These are phyloP conservation scores for Candida freyschussii DNA, from an alignment of 1,139 yeast genomes.

Conservation along the genomic window DNA sequence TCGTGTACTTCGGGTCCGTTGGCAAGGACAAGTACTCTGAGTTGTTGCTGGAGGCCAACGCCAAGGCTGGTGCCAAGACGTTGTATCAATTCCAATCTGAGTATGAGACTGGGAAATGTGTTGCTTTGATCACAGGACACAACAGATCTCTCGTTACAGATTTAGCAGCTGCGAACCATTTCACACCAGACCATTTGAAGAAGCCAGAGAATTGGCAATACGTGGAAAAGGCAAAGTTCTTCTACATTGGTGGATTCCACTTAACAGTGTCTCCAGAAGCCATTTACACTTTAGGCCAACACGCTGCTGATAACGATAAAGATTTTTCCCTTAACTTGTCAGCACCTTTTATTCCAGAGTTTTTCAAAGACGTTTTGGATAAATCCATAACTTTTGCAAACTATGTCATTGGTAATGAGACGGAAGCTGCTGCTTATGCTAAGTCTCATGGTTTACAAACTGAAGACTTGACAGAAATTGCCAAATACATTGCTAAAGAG, in stretches of 20 bases:
- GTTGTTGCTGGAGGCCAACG: conserved; percentile 76
- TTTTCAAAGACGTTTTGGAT: conserved; percentile 90
- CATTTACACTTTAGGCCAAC: conserved; percentile 81
- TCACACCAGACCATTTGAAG: conserved; percentile 82
- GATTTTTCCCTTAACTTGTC: conserved; percentile 81
- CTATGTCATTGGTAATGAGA: conserved; percentile 88
- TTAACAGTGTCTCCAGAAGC: conserved; percentile 97
- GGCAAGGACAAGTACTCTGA: conserved; percentile 90
- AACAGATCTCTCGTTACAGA: conserved; percentile 94
- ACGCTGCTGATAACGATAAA: conserved; percentile 84
- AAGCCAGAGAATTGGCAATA: conserved; percentile 86
- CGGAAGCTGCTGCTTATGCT: conserved; percentile 94
- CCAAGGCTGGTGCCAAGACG: conserved; percentile 81
- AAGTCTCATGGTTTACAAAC: conserved; percentile 68
- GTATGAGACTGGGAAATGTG: conserved; percentile 94
- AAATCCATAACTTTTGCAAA: conserved; percentile 82
- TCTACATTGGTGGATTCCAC: conserved; percentile 97
- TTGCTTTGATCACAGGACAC: conserved; percentile 84
- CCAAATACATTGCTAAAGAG: conserved; percentile 72
- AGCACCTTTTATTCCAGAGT: conserved; percentile 95
- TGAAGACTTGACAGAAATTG: conserved; percentile 68
- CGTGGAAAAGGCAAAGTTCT: conserved; percentile 76
- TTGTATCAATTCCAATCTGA: conserved; percentile 75
- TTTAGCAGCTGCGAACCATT: conserved; percentile 96
- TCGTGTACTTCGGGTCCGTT: conserved; percentile 92